These are phyloP conservation scores for Penicillium arizonense DNA, from an alignment of 495 filamentous ascomycete genomes.

Conservation along the genomic window DNA sequence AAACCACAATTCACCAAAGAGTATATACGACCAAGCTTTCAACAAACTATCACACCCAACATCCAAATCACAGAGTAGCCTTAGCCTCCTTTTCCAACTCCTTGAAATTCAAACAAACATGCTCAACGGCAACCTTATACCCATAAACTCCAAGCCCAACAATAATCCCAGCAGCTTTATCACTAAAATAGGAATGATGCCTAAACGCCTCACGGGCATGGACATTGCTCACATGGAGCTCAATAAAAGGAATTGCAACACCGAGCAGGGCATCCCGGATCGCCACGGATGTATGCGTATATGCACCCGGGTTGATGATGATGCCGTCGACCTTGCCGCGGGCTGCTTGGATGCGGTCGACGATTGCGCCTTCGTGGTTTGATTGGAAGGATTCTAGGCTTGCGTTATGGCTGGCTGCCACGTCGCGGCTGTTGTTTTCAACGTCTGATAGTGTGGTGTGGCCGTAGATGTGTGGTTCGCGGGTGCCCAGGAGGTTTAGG, in stretches of 20 bases:
- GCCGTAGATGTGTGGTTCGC: slow-evolving; percentile 71
- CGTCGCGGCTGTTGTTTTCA: slow-evolving; percentile 38
- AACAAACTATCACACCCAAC: background rate
- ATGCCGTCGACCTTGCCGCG: slow-evolving; percentile 55
- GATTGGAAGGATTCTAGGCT: slow-evolving; percentile 58
- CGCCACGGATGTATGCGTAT: slow-evolving; percentile 67
- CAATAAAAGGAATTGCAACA: slow-evolving; percentile 65
- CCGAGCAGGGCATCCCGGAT: slow-evolving; percentile 65
- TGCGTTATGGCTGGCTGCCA: slow-evolving; percentile 41
- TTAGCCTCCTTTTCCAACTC: slow-evolving; percentile 30
- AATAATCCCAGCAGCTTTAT: slow-evolving; percentile 68
- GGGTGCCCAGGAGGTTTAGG: slow-evolving; percentile 73
- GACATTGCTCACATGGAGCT: slow-evolving; percentile 69
- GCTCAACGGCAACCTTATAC: slow-evolving; percentile 68
- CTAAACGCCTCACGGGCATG: slow-evolving; percentile 63
- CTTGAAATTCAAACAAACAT: slow-evolving; percentile 48
- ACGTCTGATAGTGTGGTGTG: slow-evolving; percentile 60
- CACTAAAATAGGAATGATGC: slow-evolving; percentile 64
- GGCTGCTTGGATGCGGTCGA: slow-evolving; percentile 59
- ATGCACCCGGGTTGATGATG: slow-evolving; percentile 68
- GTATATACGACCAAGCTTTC: slow-evolving; percentile 7
- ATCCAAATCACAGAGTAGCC: slow-evolving; percentile 11
- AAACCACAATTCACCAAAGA: slow-evolving; percentile 1
- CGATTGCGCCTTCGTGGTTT: slow-evolving; percentile 64
- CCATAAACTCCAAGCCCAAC: slow-evolving; percentile 67